Base-by-base conservation (phyloP, 192 early-diverging fungal species). In the Coemansia pectinata region DNA sequence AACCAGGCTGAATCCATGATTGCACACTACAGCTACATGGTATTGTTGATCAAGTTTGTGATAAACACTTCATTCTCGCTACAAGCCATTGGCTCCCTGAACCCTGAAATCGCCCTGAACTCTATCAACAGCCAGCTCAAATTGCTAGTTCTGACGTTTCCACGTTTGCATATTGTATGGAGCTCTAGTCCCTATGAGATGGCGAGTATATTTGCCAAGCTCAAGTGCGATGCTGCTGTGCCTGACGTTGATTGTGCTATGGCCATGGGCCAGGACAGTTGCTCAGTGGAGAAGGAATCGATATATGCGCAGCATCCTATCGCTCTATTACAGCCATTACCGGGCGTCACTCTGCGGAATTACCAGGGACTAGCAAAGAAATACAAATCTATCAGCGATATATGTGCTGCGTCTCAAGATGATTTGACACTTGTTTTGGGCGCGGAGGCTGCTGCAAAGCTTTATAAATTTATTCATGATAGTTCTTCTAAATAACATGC, bases 31-130 rank as follows among this genome's bases (percentile, higher is more conserved):
- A 72, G 74, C 9, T 85, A 80, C 1, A 92, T 92, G 0, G 87
- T 93, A 9, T 82, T 98, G 52, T 70, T 99, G 45, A 94, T 99
- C 61, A 96, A 99, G 77, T 98, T 98, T 81, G 92, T 95, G 50
- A 77, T 88, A 57, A 89, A 88, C 66, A 91, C 91, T 71, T 87
- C 93, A 19, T 96, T 97, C 60, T 87, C 90, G 40, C 78, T 93
- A 63, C 88, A 88, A 74, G 88, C 89, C 72, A 70, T 77, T 40
- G 62, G 64, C 42, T 70, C 72, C 0, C 44, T 85, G 48, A 59
- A 83, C 17, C 61, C 78, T 3, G 84, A 91, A 23, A 90, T 93
- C 8, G 71, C 85, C 12, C 48, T 85, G 0, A 83, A 71, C 3
- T 88, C 93, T 50, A 61, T 93, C n/a, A 86, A 87, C 21, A 91